A percentile compares a stretch with the other conserved stretches of the same genome.
Evolutionary conservation across 2,329 filamentous ascomycete species (phyloP).

Genomic region (Graphilbum fragrans): DNA sequence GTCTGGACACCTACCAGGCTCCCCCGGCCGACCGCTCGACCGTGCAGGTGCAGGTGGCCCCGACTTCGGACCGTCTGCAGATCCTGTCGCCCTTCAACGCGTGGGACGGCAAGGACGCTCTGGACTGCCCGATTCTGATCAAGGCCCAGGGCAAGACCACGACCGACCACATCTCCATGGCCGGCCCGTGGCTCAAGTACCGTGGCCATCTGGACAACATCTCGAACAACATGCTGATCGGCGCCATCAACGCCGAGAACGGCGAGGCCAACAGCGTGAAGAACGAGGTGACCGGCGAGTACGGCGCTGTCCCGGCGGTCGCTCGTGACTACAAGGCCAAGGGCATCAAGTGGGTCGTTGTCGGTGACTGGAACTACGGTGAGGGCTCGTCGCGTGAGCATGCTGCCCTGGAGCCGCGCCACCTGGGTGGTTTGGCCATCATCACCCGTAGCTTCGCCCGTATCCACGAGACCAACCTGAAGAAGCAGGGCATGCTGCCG

Average conservation of each 20-base stretch:
- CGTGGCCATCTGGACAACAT: constrained; percentile 98
- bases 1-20: constrained; percentile 89
- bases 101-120: constrained; percentile 88
- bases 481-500: constrained; percentile 99
- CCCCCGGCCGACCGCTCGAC: constrained; percentile 66
- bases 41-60: constrained; percentile 72
- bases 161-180: constrained; percentile 96
- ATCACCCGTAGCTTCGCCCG: constrained; percentile 92
- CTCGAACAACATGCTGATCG: constrained; percentile 99
- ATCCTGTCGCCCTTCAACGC: constrained; percentile 72
- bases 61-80: constrained; percentile 87
- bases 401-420: constrained; percentile 91
- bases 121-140: constrained; percentile 81
- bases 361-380: constrained; percentile 99
- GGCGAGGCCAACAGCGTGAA: constrained; percentile 95
- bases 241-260: constrained; percentile 92
- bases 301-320: constrained; percentile 79
- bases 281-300: constrained; percentile 77
- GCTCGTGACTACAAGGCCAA: constrained; percentile 98
- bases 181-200: constrained; percentile 96
- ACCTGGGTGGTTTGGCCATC: constrained; percentile 93
- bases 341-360: constrained; percentile 90
- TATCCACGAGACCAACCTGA: constrained; percentile 99
- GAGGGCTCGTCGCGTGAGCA: constrained; percentile 97
- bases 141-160: constrained; percentile 96